These are phyloP conservation scores for Physcomitrellopsis africana DNA, from an alignment of 225 moss, liverwort and hornwort genomes.

Conservation along the genomic window DNA sequence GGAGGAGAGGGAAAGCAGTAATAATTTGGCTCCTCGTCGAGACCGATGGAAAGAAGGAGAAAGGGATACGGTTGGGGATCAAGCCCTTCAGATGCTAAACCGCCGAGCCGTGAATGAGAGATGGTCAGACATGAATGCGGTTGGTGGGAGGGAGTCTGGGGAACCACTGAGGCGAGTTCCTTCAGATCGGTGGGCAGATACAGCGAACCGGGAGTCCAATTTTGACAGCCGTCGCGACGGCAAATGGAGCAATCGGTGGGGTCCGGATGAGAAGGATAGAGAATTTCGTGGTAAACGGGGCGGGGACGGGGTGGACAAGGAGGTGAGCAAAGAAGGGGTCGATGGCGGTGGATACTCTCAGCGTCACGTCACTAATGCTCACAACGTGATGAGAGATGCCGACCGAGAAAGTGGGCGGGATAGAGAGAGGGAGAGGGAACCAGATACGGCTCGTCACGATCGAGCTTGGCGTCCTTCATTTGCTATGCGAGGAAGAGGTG, in stretches of 20 bases:
- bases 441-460: conserved; percentile 56
- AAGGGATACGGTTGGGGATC: conserved; percentile 57
- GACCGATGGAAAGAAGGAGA: conserved; percentile 80
- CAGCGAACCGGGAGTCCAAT: conserved; percentile 62
- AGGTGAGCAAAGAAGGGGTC: conserved; percentile 56
- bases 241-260: conserved; percentile 78
- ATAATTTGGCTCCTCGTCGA: conserved; percentile 58
- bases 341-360: conserved; percentile 52
- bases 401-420: conserved; percentile 50
- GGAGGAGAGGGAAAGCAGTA: conserved; percentile 74
- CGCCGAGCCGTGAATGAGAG: conserved; percentile 59
- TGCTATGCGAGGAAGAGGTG: conserved; percentile 75
- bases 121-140: conserved; percentile 56
- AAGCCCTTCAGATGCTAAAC: conserved; percentile 43
- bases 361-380: conserved; percentile 44
- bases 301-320: conserved; percentile 61
- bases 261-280: conserved; percentile 72
- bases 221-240: conserved; percentile 70
- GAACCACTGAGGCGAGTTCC: conserved; percentile 51
- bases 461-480: conserved; percentile 80
- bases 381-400: conserved; percentile 44
- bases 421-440: conserved; percentile 53
- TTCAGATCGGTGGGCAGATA: conserved; percentile 67
- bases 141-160: conserved; percentile 52
- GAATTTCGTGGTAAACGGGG: conserved; percentile 68